Conservation (phyloP, 2,329 filamentous ascomycete genomes). For the Fusarium nisikadoi region DNA sequence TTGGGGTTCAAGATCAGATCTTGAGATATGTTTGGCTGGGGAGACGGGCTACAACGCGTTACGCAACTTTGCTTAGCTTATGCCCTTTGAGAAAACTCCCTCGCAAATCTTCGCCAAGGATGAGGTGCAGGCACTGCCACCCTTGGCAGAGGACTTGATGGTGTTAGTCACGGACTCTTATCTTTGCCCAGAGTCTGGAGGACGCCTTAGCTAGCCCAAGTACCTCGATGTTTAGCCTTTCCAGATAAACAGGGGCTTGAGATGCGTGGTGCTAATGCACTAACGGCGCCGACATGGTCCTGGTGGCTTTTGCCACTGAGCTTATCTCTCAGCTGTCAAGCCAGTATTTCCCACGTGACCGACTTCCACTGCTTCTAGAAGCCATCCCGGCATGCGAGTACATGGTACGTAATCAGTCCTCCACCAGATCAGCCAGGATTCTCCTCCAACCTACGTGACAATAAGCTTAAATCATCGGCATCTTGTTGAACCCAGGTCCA, state of each 20-base stretch:
- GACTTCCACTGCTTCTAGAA: conserved; percentile 38
- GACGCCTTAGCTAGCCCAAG: conserved; percentile 38
- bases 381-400: conserved; percentile 29
- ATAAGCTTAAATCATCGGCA: conserved; percentile 46
- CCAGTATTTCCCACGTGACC: conserved; percentile 21
- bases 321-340: conserved; percentile 6
- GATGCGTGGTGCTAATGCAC: conserved; percentile 11
- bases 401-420: conserved; percentile 41
- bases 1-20: conserved; percentile 40
- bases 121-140: conserved; percentile 44
- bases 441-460: conserved; percentile 36
- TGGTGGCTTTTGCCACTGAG: not conserved
- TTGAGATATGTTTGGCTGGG: conserved; percentile 28
- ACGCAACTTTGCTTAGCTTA: conserved; percentile 13
- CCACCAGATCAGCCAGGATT: conserved; percentile 29
- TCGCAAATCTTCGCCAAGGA: conserved; percentile 32
- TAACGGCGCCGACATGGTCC: conserved; percentile 1
- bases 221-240: conserved; percentile 32
- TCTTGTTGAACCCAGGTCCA: conserved; percentile 24
- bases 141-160: conserved; percentile 22
- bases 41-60: not conserved
- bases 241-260: conserved; percentile 6
- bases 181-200: conserved; percentile 27
- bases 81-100: conserved; percentile 12
- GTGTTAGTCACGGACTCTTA: conserved; percentile 38